Base-by-base conservation (phyloP, 2,329 filamentous ascomycete genomes). In the Xylariaceae sp. region DNA sequence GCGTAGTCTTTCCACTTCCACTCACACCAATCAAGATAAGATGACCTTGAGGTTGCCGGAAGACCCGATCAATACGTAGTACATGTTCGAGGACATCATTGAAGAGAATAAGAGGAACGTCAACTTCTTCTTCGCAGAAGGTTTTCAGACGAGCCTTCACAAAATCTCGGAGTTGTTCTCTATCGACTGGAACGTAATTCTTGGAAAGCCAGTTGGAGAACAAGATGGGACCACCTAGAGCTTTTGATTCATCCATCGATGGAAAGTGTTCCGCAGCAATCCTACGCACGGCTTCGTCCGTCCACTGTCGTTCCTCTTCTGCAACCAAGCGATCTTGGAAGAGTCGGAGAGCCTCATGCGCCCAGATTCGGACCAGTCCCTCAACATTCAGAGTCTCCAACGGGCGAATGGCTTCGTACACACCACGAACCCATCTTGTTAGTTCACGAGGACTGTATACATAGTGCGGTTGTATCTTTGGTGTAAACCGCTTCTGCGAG, bases 171-270 rank as follows among this genome's bases (percentile, higher is more conserved):
- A 99, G 78, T 63, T 95, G 87, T 66, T 99, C 94, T 58, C 94
- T 88, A 63, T 96, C 90, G 36, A 99, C 94, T 6, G 94, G 94
- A 11, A 97, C 84, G 64, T 99, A 99, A 68, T 99, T 89, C 82
- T 96, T 97, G 11, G 92, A 97, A 6, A 99, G 80, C 94, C 94
- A 99, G 73, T 99, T 99, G 6, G 95, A 99, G 78, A 95, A 99
- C 48, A 99, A 75, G 47, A 99, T 97, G 1, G 94, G 95, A 0
- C 90, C 90, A 57, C 89, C 88, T 30, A 99, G 81, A 42, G 94
- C 91, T 68, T 90, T 87, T 39, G 87, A 79, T 59, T 96, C 88
- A 54, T 99, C 89, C 53, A 99, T 89, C n/a, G 85, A 95, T 1
- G 94, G 94, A 80, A 99, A 99, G 66, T 88, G 84, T 53, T 96